Conservation (phyloP, 306 rosid species). For the Dicorynia guianensis region DNA sequence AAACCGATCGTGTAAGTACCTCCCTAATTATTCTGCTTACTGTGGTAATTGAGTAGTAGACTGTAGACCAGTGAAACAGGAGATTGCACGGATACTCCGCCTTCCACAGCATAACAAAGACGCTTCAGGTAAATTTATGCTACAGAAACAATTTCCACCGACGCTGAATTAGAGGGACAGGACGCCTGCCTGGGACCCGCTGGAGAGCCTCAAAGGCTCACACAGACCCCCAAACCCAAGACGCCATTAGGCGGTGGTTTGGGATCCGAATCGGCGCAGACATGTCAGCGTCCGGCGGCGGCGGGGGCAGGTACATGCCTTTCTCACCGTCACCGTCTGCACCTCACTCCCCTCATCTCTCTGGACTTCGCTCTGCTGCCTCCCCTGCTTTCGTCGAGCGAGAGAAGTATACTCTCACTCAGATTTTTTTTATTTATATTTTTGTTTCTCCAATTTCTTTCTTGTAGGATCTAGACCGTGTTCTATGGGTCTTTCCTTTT, state of each 20-base stretch:
- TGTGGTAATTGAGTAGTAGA: too few relatives aligned
- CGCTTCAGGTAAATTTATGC: too few relatives aligned
- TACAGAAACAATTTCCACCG: background rate
- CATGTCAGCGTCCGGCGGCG: slow-evolving; percentile 66
- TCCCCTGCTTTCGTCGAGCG: slow-evolving; percentile 73
- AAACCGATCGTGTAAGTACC: too few relatives aligned
- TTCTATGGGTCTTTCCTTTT: background rate
- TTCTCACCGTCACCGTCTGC: slow-evolving; percentile 92
- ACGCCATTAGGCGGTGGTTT: too few relatives aligned
- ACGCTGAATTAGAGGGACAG: background rate
- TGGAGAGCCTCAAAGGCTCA: background rate
- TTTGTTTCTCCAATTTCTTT: background rate
- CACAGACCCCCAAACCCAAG: background rate
- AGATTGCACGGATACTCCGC: too few relatives aligned
- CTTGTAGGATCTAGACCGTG: background rate
- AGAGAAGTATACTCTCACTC: slow-evolving; percentile 63
- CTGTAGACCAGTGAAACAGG: too few relatives aligned
- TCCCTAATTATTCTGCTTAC: too few relatives aligned
- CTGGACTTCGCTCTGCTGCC: slow-evolving; percentile 82
- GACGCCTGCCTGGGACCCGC: background rate
- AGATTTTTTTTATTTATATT: slow-evolving; percentile 34
- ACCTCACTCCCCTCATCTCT: slow-evolving; percentile 52
- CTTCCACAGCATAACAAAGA: too few relatives aligned
- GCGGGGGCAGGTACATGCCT: slow-evolving; percentile 70
- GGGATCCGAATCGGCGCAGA: slow-evolving; percentile 18